Base-by-base conservation (phyloP, 495 filamentous ascomycete species). In the Corynascus novoguineensis region DNA sequence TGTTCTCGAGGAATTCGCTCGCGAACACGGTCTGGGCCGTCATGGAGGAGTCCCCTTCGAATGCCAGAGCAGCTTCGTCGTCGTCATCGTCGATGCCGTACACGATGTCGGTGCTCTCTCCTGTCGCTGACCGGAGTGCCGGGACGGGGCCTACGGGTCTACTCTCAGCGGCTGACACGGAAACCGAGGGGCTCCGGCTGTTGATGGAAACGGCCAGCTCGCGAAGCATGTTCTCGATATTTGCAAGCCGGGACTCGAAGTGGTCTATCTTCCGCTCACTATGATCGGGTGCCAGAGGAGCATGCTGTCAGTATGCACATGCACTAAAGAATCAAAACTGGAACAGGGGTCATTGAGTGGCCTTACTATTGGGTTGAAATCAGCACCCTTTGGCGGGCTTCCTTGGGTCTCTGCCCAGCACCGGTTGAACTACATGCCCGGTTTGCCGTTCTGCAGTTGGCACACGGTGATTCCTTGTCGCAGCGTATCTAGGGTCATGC, bases 261-360 rank as follows among this genome's bases (percentile, higher is more conserved):
- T 77, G 66, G 61, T 87, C 84, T 45, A 88, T 85, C 68, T 88
- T 88, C 58, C 73, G 77, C 68, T 88, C 85, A 66, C 84, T 87
- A 50, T 17, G n/a, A 17, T 24, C 7, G 34, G 12, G n/a, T n/a
- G 12, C 9, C 4, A 38, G 35, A 14, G 21, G n/a, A 19, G 28
- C 28, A 34, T 34, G n/a, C 22, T 27, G 28, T 46, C 24, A 32
- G 46, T 32, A 34, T 49, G 9, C 19, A 19, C 25, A 29, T 3
- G 14, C 12, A n/a, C 24, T 4, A 8, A 11, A n/a, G 25, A n/a
- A 55, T 12, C 37, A 32, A 40, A 9, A 11, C 5, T 21, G 21
- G 7, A 14, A 46, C 2, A 35, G 29, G 19, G 12, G 41, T 3
- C 4, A 22, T 38, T 27, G 12, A 2, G 32, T 5, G 44, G 35